Percentiles rank a stretch among this genome's conserved stretches.
phyloP scores from a whole-genome alignment of 108 stramenopile species.

The Nitzschia palea region DNA sequence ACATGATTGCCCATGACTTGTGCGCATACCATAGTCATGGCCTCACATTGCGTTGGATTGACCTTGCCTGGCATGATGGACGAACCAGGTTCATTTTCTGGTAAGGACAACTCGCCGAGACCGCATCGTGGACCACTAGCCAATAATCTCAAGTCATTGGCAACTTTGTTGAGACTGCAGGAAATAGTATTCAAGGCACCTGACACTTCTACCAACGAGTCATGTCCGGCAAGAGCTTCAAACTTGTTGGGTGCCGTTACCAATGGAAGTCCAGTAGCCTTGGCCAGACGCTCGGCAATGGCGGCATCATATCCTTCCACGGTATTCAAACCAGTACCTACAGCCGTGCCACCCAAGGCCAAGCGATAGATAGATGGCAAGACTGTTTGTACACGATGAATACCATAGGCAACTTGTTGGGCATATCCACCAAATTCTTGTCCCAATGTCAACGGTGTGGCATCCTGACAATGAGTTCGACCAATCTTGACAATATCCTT shows the following conservation, averaged over 20 bases:
- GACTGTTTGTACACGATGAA: slow-evolving; percentile 67
- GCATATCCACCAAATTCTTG: slow-evolving; percentile 98
- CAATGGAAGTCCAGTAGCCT: slow-evolving; percentile 89
- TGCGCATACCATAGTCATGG: slow-evolving; percentile 98
- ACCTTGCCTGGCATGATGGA: slow-evolving; percentile 99
- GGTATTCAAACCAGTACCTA: slow-evolving; percentile 96
- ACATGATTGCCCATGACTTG: slow-evolving; percentile 99
- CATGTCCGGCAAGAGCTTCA: slow-evolving; percentile 96
- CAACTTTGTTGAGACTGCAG: slow-evolving; percentile 93
- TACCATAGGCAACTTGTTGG: slow-evolving; percentile 89
- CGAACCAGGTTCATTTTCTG: slow-evolving; percentile 97
- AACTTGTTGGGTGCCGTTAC: slow-evolving; percentile 97
- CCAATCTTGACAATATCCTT: slow-evolving; percentile 94
- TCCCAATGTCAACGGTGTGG: slow-evolving; percentile 96
- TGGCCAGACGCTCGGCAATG: slow-evolving; percentile 90
- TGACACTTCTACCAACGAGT: slow-evolving; percentile 91
- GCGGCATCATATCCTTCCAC: slow-evolving; percentile 86
- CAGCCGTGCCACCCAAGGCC: slow-evolving; percentile 98
- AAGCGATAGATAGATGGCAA: slow-evolving; percentile 84
- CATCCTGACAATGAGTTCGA: slow-evolving; percentile 98
- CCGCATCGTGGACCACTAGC: slow-evolving; percentile 96
- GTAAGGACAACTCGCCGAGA: slow-evolving; percentile 91
- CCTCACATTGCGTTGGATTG: slow-evolving; percentile 98
- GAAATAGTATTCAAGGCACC: slow-evolving; percentile 93
- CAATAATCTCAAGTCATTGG: slow-evolving; percentile 94